phyloP scores from a whole-genome alignment of 208 protist genomes.

The Wallacemonas sp. region DNA sequence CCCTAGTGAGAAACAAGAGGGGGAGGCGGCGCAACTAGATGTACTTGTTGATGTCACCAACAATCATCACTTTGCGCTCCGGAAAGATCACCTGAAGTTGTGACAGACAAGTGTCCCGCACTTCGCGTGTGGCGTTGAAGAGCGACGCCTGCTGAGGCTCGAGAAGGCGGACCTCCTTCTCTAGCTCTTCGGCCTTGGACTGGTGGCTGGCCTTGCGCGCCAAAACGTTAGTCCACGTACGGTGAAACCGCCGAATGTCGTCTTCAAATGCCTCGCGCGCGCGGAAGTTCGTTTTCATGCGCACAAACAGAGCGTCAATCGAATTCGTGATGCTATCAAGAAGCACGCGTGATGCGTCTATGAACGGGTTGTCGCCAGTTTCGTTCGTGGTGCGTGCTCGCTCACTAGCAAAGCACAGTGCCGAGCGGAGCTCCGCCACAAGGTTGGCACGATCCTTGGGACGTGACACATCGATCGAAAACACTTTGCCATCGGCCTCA shows the following conservation, averaged over 20 bases:
- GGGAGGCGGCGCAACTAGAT: no score
- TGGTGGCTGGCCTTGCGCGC: conserved; percentile 30
- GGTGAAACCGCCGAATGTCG: conserved; percentile 36
- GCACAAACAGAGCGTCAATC: conserved; percentile 42
- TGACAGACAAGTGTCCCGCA: conserved; percentile 40
- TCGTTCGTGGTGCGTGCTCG: conserved; percentile 20
- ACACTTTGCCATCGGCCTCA: conserved; percentile 11
- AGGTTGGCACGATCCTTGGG: conserved; percentile 37
- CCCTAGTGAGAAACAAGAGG: no score
- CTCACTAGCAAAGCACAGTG: conserved; percentile 54
- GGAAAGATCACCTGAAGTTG: conserved; percentile 61
- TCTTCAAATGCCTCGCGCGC: conserved; percentile 35
- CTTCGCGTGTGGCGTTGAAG: conserved; percentile 9
- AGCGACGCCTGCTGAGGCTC: conserved; percentile 34
- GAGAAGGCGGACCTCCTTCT: conserved; percentile 34
- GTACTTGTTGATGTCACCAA: conserved; percentile 78
- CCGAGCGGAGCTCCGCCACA: conserved; percentile 43
- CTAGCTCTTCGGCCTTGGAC: conserved; percentile 29
- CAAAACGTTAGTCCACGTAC: conserved; percentile 29
- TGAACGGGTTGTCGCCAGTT: background rate
- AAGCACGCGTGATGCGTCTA: conserved; percentile 7
- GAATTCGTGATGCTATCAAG: conserved; percentile 24
- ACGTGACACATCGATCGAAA: conserved; percentile 40
- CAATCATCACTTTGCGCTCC: conserved; percentile 49
- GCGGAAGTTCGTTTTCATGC: conserved; percentile 54